phyloP scores from a whole-genome alignment of 1,139 yeast genomes.

The Keqinozyma sinolaborantium region DNA sequence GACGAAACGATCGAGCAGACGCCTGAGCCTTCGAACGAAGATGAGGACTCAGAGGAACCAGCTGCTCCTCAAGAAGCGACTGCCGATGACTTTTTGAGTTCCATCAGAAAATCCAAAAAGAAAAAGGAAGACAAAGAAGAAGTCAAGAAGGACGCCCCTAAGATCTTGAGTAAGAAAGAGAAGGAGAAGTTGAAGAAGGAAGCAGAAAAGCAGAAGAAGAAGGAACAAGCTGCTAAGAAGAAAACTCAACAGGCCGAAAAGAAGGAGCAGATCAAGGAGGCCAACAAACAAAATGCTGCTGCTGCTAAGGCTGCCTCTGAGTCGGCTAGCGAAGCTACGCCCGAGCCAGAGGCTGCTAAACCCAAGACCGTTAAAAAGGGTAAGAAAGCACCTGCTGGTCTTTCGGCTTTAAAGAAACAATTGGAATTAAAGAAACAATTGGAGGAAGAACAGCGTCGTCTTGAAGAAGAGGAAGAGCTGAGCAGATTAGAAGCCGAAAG shows the following conservation, averaged over 20 bases:
- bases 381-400: conserved; percentile 73
- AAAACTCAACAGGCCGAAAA: conserved; percentile 61
- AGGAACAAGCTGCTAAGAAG: conserved; percentile 85
- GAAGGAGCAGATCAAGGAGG: conserved; percentile 62
- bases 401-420: conserved; percentile 80
- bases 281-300: conserved; percentile 54
- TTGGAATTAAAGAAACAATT: conserved; percentile 81
- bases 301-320: conserved; percentile 39
- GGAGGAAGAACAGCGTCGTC: conserved; percentile 65
- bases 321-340: conserved; percentile 26
- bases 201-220: conserved; percentile 91
- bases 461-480: conserved; percentile 70
- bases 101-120: conserved; percentile 74
- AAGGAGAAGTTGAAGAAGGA: conserved; percentile 98
- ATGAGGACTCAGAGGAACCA: conserved; percentile 5
- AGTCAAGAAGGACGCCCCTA: conserved; percentile 53
- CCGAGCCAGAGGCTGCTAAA: conserved; percentile 32
- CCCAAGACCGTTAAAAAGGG: conserved; percentile 51
- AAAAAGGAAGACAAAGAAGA: conserved; percentile 62
- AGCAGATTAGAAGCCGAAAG: conserved; percentile 61
- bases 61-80: conserved; percentile 27
- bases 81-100: conserved; percentile 73
- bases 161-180: conserved; percentile 89
- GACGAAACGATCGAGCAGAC: conserved; percentile 9
- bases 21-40: conserved; percentile 12